These are phyloP conservation scores for Dendrobium huoshanense DNA, from an alignment of 106 monocot genomes.

Conservation along the genomic window DNA sequence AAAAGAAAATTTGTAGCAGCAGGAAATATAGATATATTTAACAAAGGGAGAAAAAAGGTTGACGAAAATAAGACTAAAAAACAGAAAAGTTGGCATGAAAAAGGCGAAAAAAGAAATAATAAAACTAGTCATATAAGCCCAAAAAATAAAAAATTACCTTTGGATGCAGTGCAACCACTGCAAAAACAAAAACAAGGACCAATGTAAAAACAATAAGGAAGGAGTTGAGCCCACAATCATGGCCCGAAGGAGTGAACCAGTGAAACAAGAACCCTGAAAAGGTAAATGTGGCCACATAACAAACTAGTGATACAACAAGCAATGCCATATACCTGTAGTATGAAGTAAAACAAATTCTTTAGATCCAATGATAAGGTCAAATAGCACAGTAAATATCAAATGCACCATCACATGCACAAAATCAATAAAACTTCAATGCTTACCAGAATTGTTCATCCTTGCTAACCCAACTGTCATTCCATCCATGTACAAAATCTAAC, in stretches of 20 bases:
- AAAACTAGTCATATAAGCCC: background rate
- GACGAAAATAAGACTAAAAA: background rate
- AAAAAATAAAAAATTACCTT: constrained; percentile 30
- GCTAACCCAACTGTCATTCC: constrained; percentile 97
- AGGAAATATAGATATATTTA: background rate
- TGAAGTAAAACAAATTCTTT: background rate
- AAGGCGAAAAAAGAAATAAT: background rate
- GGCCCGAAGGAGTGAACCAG: constrained; percentile 95
- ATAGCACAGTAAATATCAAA: background rate
- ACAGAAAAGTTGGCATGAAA: background rate
- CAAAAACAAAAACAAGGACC: constrained; percentile 80
- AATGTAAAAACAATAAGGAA: constrained; percentile 84
- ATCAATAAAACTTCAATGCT: background rate
- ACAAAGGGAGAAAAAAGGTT: background rate
- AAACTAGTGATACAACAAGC: constrained; percentile 79
- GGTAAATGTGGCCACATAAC: constrained; percentile 80
- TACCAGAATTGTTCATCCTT: constrained; percentile 97
- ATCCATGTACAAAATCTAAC: constrained; percentile 95
- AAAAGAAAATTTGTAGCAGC: background rate
- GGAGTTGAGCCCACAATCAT: constrained; percentile 90
- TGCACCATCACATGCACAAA: background rate
- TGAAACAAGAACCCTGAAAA: constrained; percentile 93
- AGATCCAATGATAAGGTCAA: background rate
- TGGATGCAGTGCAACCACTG: constrained; percentile 85
- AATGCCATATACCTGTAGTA: constrained; percentile 78